Base-by-base conservation (phyloP, 208 protist species). In the Novymonas esmeraldas region DNA sequence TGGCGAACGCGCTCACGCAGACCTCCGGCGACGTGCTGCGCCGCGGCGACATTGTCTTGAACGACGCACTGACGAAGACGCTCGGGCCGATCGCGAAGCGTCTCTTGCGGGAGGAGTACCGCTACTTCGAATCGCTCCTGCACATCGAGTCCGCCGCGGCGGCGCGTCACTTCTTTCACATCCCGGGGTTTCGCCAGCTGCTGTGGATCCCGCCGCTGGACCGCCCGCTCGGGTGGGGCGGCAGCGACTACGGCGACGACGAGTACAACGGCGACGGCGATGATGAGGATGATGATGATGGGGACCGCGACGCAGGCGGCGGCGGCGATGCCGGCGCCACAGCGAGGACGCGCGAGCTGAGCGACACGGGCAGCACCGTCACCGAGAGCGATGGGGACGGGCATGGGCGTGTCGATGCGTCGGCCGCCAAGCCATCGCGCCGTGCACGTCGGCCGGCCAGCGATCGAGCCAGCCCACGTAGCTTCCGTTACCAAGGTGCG, bases 91-190 rank as follows among this genome's bases (percentile, higher is more conserved):
- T 65, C 0, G 66, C 80, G 31, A 79, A 77, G 68, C 54, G 64
- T 13, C 62, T 86, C 24, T 68, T 86, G n/a, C 70, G 67, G 13
- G 76, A 79, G 49, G 80, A 86, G 73, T 82, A 82, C 76, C 45
- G 61, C 29, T 82, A 82, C 63, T 86, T 79, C 33, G 76, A 82
- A 49, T 55, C 64, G 6, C 54, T 86, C 6, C 79, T 86, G 46
- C 80, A 86, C 64, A 80, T 86, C 48, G 65, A 78, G 20, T 70
- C 64, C 10, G 45, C 58, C 2, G 75, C 80, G 7, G 72, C 71
- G n/a, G 68, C 76, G 1, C 76, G 76, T 0, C 80, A 82, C 62
- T 86, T 74, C 51, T 82, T 86, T 41, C 80, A 86, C 61, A 79
- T 86, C 16, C 76, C 76, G 6, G 80, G 80, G 36, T 86, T 80